phyloP scores from a whole-genome alignment of 768 basidiomycete genomes.

The Lactifluus hygrophoroides region DNA sequence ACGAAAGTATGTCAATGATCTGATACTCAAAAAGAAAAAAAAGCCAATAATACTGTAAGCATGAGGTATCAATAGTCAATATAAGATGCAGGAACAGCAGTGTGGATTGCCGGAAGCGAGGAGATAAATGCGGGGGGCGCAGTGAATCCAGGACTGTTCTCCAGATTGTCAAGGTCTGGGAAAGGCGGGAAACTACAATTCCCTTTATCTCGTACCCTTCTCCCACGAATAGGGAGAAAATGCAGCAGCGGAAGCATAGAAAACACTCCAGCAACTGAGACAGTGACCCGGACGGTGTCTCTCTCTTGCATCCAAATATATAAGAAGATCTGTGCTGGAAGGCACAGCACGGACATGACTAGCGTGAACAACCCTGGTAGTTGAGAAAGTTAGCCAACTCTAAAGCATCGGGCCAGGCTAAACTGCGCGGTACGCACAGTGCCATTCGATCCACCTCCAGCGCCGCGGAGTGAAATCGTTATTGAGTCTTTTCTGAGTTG shows the following conservation, averaged over 20 bases:
- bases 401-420: no score
- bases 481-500: background rate
- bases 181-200: background rate
- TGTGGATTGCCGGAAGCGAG: background rate
- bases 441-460: slow-evolving; percentile 11
- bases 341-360: slow-evolving; percentile 8
- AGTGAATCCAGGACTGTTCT: background rate
- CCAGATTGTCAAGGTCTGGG: background rate
- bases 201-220: background rate
- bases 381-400: background rate
- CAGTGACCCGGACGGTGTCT: background rate
- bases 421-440: slow-evolving; percentile 1
- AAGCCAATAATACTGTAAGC: background rate
- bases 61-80: background rate
- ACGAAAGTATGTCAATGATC: background rate
- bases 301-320: slow-evolving; percentile 14
- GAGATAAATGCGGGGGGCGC: background rate
- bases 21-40: no score
- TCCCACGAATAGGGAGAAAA: slow-evolving; percentile 4
- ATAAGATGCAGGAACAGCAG: background rate
- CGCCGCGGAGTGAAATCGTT: background rate
- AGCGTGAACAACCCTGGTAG: slow-evolving; percentile 9
- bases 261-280: slow-evolving; percentile 6
- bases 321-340: slow-evolving; percentile 8
- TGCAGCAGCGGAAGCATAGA: slow-evolving; percentile 11